A percentile compares a stretch with the other conserved stretches of the same genome.
Evolutionary conservation across 495 filamentous ascomycete genomes (phyloP).

Genomic region (Penicillium goetzii): DNA sequence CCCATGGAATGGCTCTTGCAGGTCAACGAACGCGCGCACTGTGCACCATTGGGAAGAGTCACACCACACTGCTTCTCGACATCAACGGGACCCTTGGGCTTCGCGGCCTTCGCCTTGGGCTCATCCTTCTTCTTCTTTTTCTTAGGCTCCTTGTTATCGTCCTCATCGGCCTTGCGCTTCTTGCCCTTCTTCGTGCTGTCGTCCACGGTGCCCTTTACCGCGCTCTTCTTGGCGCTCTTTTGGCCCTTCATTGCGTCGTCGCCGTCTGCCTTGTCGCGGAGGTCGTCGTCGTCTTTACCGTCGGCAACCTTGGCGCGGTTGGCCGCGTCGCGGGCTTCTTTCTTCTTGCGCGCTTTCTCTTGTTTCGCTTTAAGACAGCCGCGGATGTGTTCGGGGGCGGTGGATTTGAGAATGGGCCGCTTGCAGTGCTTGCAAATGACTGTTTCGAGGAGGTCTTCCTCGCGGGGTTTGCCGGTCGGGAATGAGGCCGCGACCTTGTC

Average conservation of each 20-base stretch:
- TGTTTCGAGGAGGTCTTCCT: slow-evolving; percentile 65
- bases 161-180: slow-evolving; percentile 89
- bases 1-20: slow-evolving; percentile 99
- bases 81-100: slow-evolving; percentile 94
- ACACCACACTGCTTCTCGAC: slow-evolving; percentile 98
- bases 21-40: slow-evolving; percentile 88
- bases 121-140: slow-evolving; percentile 95
- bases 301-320: slow-evolving; percentile 64
- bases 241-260: slow-evolving; percentile 50
- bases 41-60: slow-evolving; percentile 76
- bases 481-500: slow-evolving; percentile 70
- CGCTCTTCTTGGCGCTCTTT: slow-evolving; percentile 74
- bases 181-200: slow-evolving; percentile 75
- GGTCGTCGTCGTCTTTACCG: slow-evolving; percentile 62
- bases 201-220: slow-evolving; percentile 63
- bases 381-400: slow-evolving; percentile 66
- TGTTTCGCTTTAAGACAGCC: slow-evolving; percentile 76
- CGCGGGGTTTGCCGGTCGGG: slow-evolving; percentile 69
- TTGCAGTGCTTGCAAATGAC: slow-evolving; percentile 85
- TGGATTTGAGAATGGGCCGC: slow-evolving; percentile 66
- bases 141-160: slow-evolving; percentile 74
- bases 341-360: slow-evolving; percentile 77
- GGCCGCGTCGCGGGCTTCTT: slow-evolving; percentile 71
- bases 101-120: slow-evolving; percentile 78
- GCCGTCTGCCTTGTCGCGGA: slow-evolving; percentile 39